Conservation (phyloP, 495 filamentous ascomycete genomes). For the Aspergillus indologenus region DNA sequence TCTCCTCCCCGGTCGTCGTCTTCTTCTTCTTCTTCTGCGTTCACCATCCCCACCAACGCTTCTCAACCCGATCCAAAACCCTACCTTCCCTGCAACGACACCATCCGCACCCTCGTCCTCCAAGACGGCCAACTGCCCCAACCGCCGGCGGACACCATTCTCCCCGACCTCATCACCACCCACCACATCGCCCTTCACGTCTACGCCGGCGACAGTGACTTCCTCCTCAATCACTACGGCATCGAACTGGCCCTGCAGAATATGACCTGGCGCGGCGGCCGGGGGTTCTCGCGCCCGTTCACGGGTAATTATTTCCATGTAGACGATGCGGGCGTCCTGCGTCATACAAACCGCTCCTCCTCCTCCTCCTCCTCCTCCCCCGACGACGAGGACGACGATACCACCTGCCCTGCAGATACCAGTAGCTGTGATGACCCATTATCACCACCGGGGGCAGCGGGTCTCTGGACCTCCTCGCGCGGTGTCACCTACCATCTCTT, state of each 20-base stretch:
- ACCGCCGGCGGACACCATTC: constrained; percentile 32
- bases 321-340: constrained; percentile 24
- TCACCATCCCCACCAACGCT: background rate
- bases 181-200: constrained; percentile 38
- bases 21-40: too few relatives aligned
- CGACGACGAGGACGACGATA: background rate
- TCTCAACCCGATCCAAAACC: background rate
- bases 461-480: constrained; percentile 30
- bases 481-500: constrained; percentile 40
- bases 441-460: too few relatives aligned
- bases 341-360: background rate
- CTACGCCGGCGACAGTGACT: constrained; percentile 40
- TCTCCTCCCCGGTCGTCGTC: too few relatives aligned
- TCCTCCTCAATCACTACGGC: constrained; percentile 41
- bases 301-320: constrained; percentile 19
- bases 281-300: constrained; percentile 28
- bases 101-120: constrained; percentile 26
- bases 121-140: constrained; percentile 15
- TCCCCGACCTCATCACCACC: constrained; percentile 32
- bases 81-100: constrained; percentile 32
- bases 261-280: constrained; percentile 35
- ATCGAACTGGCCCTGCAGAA: constrained; percentile 40
- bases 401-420: constrained; percentile 1
- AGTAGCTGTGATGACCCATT: too few relatives aligned
- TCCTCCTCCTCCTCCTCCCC: background rate